Base-by-base conservation (phyloP, 768 basidiomycete species). In the Leccinum olivaceopallidum region DNA sequence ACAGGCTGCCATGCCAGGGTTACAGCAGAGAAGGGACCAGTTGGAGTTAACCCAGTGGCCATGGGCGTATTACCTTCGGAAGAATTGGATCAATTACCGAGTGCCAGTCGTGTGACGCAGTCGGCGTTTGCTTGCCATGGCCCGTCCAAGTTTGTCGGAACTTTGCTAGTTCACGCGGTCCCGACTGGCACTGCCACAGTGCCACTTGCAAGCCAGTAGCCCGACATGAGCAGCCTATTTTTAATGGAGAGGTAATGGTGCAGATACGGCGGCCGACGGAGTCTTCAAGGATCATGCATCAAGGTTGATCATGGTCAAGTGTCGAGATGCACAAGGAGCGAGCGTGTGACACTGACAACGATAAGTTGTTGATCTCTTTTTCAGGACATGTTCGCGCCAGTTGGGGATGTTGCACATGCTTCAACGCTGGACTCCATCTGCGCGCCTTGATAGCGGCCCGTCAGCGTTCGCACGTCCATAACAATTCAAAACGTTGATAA, bases 341-440 rank as follows among this genome's bases (percentile, higher is more conserved):
- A 26, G 47, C 22, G 26, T 13, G 48, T 37, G 57, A 37, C 34
- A 30, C 26, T 39, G 56, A 30, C 26, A 26, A 18, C 4, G 49
- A 50, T 50, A 12, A 34, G 49, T 16, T 56, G 49, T 16, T 56
- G 5, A 24, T 24, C 10, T 6, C 26, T 55, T 26, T 54, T 18
- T 36, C 22, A 57, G 56, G 22, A 18, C 36, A 57, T 58, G 22
- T 59, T 58, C 20, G 24, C 58, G 47, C 47, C 47, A 13, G 3
- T 48, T 13, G 34, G n/a, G 12, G 9, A 57, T 16, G 18, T 16
- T n/a, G 34, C 20, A 18, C 47, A 37, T 49, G 57, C 39, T 36
- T 6, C 47, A n/a, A 10, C 9, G 42, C 22, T 24, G 48, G 48
- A 4, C 20, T 18, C 7, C 9, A 13, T 20, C 22, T 24, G 24